A percentile compares a stretch with the other conserved stretches of the same genome.
Conservation (phyloP, 2,329 filamentous ascomycete genomes). For the Verticillium nonalfalfae region DNA sequence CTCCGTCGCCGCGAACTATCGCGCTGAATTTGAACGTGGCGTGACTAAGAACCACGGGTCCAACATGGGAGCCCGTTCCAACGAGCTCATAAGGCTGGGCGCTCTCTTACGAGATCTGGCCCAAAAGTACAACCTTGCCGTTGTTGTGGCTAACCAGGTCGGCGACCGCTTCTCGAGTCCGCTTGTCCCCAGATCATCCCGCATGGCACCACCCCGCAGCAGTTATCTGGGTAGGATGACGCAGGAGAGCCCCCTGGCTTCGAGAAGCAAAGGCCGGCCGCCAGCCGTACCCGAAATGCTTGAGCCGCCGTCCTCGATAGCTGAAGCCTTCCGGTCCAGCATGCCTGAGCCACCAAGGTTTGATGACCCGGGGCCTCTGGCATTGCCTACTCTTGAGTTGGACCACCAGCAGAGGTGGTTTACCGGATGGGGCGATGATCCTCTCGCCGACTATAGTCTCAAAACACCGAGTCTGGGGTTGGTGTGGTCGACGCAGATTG, state of each 20-base stretch:
- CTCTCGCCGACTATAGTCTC: constrained; percentile 36
- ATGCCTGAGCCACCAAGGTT: constrained; percentile 18
- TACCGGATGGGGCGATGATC: constrained; percentile 84
- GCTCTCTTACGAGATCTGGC: constrained; percentile 72
- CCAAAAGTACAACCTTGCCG: constrained; percentile 64
- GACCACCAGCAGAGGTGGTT: constrained; percentile 94
- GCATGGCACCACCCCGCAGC: constrained; percentile 11
- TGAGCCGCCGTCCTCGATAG: constrained; percentile 32
- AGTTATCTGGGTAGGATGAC: constrained; percentile 7
- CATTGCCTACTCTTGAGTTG: constrained; percentile 56
- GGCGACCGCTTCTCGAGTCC: constrained; percentile 67
- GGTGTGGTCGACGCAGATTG: constrained; percentile 86
- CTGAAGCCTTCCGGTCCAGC: constrained; percentile 26
- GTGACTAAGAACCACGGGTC: constrained; percentile 32
- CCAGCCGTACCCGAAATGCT: constrained; percentile 13
- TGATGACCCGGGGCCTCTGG: constrained; percentile 35
- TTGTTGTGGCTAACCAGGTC: constrained; percentile 94
- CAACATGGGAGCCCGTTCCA: constrained; percentile 68
- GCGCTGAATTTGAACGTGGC: constrained; percentile 74
- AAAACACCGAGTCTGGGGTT: constrained; percentile 87
- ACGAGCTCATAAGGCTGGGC: constrained; percentile 72
- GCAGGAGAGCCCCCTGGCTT: constrained; percentile 45
- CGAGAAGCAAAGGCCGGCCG: constrained; percentile 27
- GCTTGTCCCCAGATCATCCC: constrained; percentile 14
- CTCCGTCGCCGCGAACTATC: constrained; percentile 91